Conservation (phyloP, 2,329 filamentous ascomycete genomes). For the Calonectria hawksworthii region DNA sequence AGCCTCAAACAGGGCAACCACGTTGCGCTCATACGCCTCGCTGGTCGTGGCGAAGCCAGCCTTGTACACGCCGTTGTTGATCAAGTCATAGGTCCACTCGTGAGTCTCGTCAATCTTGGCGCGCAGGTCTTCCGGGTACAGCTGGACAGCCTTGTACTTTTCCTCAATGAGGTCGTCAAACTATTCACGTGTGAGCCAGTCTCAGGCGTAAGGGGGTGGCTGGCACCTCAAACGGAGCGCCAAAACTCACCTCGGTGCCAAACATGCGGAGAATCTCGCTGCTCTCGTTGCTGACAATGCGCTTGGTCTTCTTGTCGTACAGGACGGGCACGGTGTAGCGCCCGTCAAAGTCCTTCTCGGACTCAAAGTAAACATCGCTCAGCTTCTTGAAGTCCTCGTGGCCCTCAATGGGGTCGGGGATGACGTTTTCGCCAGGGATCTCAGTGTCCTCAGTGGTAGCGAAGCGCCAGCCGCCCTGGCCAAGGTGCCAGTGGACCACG, state of each 20-base stretch:
- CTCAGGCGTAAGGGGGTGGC: not conserved
- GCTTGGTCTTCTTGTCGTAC: slow-evolving; percentile 81
- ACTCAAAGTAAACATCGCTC: slow-evolving; percentile 83
- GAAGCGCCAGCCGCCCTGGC: slow-evolving; percentile 84
- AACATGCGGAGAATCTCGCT: slow-evolving; percentile 95
- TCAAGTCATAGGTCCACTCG: slow-evolving; percentile 82
- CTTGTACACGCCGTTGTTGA: slow-evolving; percentile 82
- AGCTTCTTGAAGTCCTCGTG: slow-evolving; percentile 79
- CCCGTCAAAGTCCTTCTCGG: slow-evolving; percentile 78
- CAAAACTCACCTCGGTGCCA: slow-evolving; percentile 72
- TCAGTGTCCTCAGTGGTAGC: slow-evolving; percentile 71
- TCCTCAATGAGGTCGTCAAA: slow-evolving; percentile 81
- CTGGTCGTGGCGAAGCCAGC: slow-evolving; percentile 89
- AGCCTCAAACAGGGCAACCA: slow-evolving; percentile 78
- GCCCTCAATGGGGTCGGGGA: slow-evolving; percentile 77
- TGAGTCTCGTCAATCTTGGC: slow-evolving; percentile 81
- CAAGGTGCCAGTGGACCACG: slow-evolving; percentile 94
- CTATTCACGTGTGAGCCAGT: slow-evolving; percentile 39
- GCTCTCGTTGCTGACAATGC: slow-evolving; percentile 92
- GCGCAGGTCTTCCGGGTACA: slow-evolving; percentile 77
- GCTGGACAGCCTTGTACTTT: slow-evolving; percentile 71
- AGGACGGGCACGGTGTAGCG: slow-evolving; percentile 91
- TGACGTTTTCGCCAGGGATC: slow-evolving; percentile 72
- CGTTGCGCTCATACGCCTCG: slow-evolving; percentile 83
- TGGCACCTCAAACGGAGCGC: not conserved